Evolutionary conservation across 2,329 filamentous ascomycete species (phyloP), one percentile per base, ranked within the genome.

Genomic region (Dothistroma pini): DNA sequence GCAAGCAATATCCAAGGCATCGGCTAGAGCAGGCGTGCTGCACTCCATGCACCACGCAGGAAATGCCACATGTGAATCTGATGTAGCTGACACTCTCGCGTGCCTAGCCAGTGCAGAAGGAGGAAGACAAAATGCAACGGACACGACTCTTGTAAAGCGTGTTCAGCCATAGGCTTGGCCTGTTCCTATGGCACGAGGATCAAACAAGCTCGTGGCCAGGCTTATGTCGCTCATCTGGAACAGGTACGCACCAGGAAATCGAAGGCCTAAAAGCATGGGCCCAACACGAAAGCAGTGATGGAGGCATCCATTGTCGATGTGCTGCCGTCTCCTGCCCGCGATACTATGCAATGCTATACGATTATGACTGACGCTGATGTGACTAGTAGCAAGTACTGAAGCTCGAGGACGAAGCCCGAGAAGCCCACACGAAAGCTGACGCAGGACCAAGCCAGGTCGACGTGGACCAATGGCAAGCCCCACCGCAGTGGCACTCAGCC

Each of bases 141-240:
- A 11, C 48, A 50, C 11, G 48, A 29, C 19, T 7, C 48, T 14
- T 50, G 48, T n/a, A 50, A 19, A 9, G 48, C 48, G 2, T 50
- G 48, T 50, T 9, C 48, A 31, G 48, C 9, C 48, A 50, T 50
- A 22, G 48, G 48, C 48, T 31, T 50, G 21, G 19, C 48, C 7
- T 50, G 48, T 31, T 25, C 21, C n/a, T 50, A 50, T n/a, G 48
- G 48, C 48, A 50, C 48, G 21, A 50, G 21, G 48, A 50, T 50
- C 48, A 50, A 50, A 31, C 48, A 50, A n/a, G 48, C 25, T n/a
- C 48, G 48, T 31, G 48, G 48, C 48, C 48, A 50, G 22, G 48
- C 48, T 25, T 50, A 50, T n/a, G 48, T 50, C 21, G 48, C 48
- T 10, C 48, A 50, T 29, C 48, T 50, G 25, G 48, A 50, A 31